Percentiles rank a stretch among this genome's conserved stretches.
Conservation (phyloP, 805 yeast species). For the Lachancea waltii region DNA sequence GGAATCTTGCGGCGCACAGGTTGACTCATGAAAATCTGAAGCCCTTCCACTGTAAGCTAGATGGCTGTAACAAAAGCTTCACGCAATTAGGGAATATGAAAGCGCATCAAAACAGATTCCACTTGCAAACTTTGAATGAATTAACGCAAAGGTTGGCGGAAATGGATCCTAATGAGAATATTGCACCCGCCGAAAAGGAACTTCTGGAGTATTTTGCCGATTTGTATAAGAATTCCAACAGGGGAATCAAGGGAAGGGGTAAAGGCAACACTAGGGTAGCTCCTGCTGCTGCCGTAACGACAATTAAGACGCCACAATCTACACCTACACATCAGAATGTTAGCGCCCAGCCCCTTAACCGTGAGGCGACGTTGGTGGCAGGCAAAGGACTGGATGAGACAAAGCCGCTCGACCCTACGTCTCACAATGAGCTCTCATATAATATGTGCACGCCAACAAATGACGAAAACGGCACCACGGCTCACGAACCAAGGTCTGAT, state of each 20-base stretch:
- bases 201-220: constrained; percentile 71
- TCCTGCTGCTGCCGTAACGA: neutral
- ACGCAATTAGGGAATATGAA: constrained; percentile 91
- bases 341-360: neutral
- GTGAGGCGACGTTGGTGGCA: constrained; percentile 8
- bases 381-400: constrained; percentile 14
- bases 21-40: constrained; percentile 73
- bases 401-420: constrained; percentile 6
- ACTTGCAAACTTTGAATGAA: constrained; percentile 58
- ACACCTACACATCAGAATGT: neutral
- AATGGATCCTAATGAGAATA: constrained; percentile 41
- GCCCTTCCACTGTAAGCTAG: constrained; percentile 76
- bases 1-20: constrained; percentile 83
- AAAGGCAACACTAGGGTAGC: constrained; percentile 33
- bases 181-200: constrained; percentile 60
- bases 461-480: neutral
- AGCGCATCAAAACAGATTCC: constrained; percentile 90
- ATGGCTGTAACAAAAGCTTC: constrained; percentile 74
- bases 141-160: constrained; percentile 65
- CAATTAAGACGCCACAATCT: constrained; percentile 2
- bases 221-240: constrained; percentile 79
- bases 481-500: constrained; percentile 5
- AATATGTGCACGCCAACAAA: constrained; percentile 1
- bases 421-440: constrained; percentile 6
- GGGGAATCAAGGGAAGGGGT: constrained; percentile 91